These are phyloP conservation scores for Parietichytrium sp. DNA, from an alignment of 108 stramenopile genomes.

Conservation along the genomic window DNA sequence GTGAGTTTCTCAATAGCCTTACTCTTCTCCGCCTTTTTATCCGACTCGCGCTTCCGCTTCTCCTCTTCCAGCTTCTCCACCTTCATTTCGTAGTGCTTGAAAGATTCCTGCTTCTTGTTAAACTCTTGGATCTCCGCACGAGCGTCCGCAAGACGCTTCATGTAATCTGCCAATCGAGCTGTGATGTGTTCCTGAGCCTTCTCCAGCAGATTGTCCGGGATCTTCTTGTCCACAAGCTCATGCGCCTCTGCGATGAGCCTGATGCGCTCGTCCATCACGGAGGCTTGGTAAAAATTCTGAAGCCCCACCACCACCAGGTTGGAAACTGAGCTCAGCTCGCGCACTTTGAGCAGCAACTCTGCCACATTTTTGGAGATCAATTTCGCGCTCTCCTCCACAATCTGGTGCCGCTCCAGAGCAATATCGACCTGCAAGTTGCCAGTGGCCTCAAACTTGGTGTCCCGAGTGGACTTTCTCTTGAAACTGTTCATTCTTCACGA, in stretches of 20 bases:
- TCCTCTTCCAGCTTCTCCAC: slow-evolving; percentile 22
- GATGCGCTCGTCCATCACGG: background rate
- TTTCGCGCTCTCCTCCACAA: background rate
- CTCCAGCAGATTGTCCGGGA: background rate
- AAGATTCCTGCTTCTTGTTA: background rate
- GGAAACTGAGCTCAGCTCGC: background rate
- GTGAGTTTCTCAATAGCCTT: slow-evolving; percentile 28
- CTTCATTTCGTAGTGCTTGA: background rate
- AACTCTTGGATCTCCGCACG: background rate
- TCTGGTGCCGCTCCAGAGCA: background rate
- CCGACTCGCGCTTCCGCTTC: background rate
- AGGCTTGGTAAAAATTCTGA: background rate
- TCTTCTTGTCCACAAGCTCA: background rate
- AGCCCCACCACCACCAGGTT: background rate
- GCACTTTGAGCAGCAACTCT: background rate
- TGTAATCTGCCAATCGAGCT: background rate
- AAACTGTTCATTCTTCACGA: too few species aligned
- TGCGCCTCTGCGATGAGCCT: background rate
- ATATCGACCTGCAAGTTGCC: slow-evolving; percentile 27
- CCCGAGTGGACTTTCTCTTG: background rate
- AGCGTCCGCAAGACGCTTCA: slow-evolving; percentile 18
- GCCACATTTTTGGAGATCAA: background rate
- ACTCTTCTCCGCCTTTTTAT: background rate
- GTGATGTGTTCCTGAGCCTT: slow-evolving; percentile 19
- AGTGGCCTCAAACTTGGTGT: background rate